These are phyloP conservation scores for Physaria fendleri DNA, from an alignment of 345 rosid species.

Conservation along the genomic window DNA sequence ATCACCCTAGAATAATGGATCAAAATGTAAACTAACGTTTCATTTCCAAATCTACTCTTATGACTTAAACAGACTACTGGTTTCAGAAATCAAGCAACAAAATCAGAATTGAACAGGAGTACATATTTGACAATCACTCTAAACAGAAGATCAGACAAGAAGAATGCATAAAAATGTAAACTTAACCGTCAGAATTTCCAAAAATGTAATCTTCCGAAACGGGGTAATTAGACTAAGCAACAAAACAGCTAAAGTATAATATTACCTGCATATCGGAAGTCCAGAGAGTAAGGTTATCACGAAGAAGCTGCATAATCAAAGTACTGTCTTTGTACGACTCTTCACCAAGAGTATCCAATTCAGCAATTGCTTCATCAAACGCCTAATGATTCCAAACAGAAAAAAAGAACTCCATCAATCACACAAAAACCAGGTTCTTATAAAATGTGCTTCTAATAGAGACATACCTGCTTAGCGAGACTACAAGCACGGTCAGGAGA, in stretches of 20 bases:
- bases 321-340: constrained; percentile 97
- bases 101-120: no score
- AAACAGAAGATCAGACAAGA: not conserved
- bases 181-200: not conserved
- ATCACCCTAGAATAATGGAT: no score
- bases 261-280: constrained; percentile 97
- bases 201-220: not conserved
- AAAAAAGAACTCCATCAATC: not conserved
- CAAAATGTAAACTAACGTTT: not conserved
- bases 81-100: not conserved
- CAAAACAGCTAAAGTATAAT: not conserved
- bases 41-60: not conserved
- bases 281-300: constrained; percentile 94
- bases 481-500: constrained; percentile 94
- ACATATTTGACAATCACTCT: not conserved
- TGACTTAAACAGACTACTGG: not conserved
- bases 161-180: not conserved
- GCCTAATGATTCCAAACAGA: constrained; percentile 36
- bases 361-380: constrained; percentile 89
- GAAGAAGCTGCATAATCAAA: constrained; percentile 96
- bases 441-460: not conserved
- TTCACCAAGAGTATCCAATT: constrained; percentile 88
- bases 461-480: constrained; percentile 81
- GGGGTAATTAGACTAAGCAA: not conserved
- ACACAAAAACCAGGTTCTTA: not conserved